Percentiles rank a stretch among this genome's conserved stretches.
Conservation (phyloP, 2,329 filamentous ascomycete species). For the Periconia sp. region DNA sequence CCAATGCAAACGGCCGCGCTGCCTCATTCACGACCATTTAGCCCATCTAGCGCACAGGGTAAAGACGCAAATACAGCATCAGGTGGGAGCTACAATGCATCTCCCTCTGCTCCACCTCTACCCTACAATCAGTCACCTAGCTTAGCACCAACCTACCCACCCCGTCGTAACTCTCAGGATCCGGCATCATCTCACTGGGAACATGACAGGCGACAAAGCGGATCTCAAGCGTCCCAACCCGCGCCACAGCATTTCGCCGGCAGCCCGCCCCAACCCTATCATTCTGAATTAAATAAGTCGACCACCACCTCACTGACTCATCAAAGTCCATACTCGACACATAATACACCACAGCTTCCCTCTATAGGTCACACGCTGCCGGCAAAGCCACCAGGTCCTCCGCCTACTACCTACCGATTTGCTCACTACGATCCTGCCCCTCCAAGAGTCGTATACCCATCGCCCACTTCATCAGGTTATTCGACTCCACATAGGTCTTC, state of each 20-base stretch:
- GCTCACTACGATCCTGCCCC: slow-evolving; percentile 44
- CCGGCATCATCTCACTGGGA: slow-evolving; percentile 32
- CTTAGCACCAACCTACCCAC: slow-evolving; percentile 19
- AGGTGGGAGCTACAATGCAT: slow-evolving; percentile 25
- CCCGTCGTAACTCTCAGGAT: slow-evolving; percentile 34
- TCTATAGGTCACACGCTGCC: slow-evolving; percentile 26
- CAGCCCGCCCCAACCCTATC: slow-evolving; percentile 31
- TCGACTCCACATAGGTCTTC: slow-evolving; percentile 20
- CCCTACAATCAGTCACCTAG: slow-evolving; percentile 20
- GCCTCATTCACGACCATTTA: slow-evolving; percentile 17
- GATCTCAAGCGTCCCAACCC: slow-evolving; percentile 31
- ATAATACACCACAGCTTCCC: slow-evolving; percentile 19
- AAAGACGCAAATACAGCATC: slow-evolving; percentile 35
- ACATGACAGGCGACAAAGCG: slow-evolving; percentile 33
- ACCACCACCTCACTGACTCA: slow-evolving; percentile 28
- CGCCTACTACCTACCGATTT: slow-evolving; percentile 41
- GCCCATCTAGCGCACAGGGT: slow-evolving; percentile 13
- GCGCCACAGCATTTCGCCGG: slow-evolving; percentile 29
- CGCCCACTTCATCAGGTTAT: slow-evolving; percentile 26
- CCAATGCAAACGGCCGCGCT: slow-evolving; percentile 14
- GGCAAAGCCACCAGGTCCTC: slow-evolving; percentile 36
- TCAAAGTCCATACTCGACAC: slow-evolving; percentile 40
- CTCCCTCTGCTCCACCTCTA: slow-evolving; percentile 19
- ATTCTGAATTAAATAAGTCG: slow-evolving; percentile 26
- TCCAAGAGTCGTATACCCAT: slow-evolving; percentile 27